Evolutionary conservation across 176 grass and related monocot species (phyloP).

Genomic region (Puya raimondii): DNA sequence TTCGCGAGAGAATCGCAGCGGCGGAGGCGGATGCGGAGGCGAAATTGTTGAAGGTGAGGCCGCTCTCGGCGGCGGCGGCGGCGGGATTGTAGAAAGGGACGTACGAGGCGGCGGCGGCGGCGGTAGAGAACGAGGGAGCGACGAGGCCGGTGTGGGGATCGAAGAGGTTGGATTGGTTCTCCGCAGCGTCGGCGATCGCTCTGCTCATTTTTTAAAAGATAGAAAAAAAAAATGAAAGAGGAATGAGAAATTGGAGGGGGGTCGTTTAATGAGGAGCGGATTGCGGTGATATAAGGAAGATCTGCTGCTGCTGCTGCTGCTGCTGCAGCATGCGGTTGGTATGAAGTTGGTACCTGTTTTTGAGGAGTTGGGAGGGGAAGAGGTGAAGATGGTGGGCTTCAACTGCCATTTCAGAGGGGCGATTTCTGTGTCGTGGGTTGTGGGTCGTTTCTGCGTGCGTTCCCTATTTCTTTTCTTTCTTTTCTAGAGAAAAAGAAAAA

Average conservation of each 20-base stretch:
- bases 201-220: not conserved
- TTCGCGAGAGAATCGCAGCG: not conserved
- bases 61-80: constrained; percentile 11
- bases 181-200: not conserved
- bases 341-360: constrained; percentile 10
- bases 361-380: constrained; percentile 13
- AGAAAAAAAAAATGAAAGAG: not conserved
- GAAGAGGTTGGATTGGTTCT: constrained; percentile 5
- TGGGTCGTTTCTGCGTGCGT: constrained; percentile 1
- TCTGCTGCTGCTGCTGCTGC: too few relatives aligned
- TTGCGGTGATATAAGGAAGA: not conserved
- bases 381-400: constrained; percentile 36
- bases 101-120: not conserved
- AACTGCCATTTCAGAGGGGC: constrained; percentile 39
- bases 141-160: not conserved
- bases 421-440: constrained; percentile 6
- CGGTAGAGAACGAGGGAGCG: not conserved
- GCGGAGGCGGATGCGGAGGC: not conserved
- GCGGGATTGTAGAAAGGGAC: not conserved
- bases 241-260: not conserved
- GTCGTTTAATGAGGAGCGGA: not conserved
- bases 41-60: constrained; percentile 22
- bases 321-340: not conserved
- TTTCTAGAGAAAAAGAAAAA: constrained; percentile 19
- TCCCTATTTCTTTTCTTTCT: constrained; percentile 12